Conservation (phyloP, 2,329 filamentous ascomycete genomes). For the Fusarium camptoceras region DNA sequence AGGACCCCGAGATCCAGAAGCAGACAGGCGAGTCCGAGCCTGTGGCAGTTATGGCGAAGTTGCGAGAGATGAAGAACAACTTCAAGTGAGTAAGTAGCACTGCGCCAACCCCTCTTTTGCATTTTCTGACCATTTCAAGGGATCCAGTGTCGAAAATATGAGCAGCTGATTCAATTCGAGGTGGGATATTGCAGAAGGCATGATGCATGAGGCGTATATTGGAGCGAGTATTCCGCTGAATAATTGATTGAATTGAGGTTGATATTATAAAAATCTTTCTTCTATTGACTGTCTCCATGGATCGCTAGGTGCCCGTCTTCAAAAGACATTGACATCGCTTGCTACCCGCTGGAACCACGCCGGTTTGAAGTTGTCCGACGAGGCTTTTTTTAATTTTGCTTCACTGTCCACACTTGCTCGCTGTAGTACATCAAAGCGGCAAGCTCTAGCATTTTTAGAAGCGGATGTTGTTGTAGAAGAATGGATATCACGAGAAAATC, state of each 20-base stretch:
- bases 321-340: slow-evolving; percentile 43
- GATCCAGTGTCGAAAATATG: slow-evolving; percentile 50
- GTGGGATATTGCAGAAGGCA: not conserved
- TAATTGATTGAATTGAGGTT: slow-evolving; percentile 3
- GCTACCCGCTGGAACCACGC: slow-evolving; percentile 49
- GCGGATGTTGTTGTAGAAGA: slow-evolving; percentile 49
- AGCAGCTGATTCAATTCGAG: not conserved
- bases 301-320: slow-evolving; percentile 49
- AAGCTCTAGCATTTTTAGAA: slow-evolving; percentile 76
- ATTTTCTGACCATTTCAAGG: slow-evolving; percentile 23
- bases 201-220: slow-evolving; percentile 1
- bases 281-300: slow-evolving; percentile 50
- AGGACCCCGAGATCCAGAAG: slow-evolving; percentile 88
- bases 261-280: slow-evolving; percentile 5
- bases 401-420: slow-evolving; percentile 77
- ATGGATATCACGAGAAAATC: slow-evolving; percentile 5
- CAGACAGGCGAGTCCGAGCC: slow-evolving; percentile 84
- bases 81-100: slow-evolving; percentile 66
- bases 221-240: slow-evolving; percentile 8
- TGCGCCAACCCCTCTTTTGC: not conserved
- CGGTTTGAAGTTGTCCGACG: slow-evolving; percentile 40
- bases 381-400: slow-evolving; percentile 66
- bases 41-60: slow-evolving; percentile 83
- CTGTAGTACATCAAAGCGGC: slow-evolving; percentile 66
- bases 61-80: slow-evolving; percentile 92